Percentiles rank a stretch among this genome's conserved stretches.
Evolutionary conservation across 2,329 filamentous ascomycete genomes (phyloP).

Genomic region (Trichoderma asperellum): DNA sequence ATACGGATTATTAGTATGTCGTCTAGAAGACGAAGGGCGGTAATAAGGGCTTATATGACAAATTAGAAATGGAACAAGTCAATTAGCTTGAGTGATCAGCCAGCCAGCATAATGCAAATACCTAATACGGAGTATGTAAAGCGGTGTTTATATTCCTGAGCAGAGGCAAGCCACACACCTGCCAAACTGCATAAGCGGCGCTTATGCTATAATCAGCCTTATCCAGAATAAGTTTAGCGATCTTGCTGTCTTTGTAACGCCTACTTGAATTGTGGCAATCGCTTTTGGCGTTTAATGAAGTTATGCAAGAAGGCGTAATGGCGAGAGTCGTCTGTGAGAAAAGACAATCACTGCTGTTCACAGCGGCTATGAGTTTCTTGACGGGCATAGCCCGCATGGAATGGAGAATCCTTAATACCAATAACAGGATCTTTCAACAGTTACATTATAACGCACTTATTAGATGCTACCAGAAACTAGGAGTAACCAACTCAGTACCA

Average conservation of each 20-base stretch:
- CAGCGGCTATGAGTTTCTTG: not conserved
- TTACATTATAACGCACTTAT: no score
- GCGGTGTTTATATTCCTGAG: not conserved
- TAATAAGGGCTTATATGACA: not conserved
- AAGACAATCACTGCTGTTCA: not conserved
- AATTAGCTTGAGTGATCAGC: not conserved
- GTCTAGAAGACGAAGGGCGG: not conserved
- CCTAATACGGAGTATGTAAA: not conserved
- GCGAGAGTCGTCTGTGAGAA: not conserved
- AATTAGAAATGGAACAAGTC: not conserved
- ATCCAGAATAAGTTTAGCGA: not conserved
- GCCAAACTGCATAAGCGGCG: not conserved
- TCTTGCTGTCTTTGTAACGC: not conserved
- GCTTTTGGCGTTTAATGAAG: not conserved
- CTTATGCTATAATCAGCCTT: not conserved
- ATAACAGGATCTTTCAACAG: not conserved
- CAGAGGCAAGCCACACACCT: not conserved
- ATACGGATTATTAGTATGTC: not conserved
- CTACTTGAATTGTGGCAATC: not conserved
- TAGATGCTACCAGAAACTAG: no score
- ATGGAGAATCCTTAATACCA: not conserved
- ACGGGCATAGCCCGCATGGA: not conserved
- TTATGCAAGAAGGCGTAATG: constrained; percentile 5
- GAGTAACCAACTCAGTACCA: no score
- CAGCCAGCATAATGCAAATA: not conserved